phyloP scores from a whole-genome alignment of 169 alveolate genomes.

The Eimeria sp. region DNA sequence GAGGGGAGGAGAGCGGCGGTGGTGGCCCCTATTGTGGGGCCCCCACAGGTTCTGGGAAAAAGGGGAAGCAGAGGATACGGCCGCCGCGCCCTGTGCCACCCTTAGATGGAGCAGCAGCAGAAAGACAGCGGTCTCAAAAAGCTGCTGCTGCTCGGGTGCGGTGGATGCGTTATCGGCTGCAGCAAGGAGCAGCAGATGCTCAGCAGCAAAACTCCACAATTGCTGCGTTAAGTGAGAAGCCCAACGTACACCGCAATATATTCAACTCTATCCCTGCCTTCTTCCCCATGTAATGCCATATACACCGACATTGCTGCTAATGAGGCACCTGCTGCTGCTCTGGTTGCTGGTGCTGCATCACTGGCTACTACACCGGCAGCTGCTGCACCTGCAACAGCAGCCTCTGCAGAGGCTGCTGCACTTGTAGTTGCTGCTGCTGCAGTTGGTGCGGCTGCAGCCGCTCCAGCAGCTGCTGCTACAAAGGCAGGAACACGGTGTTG shows the following conservation, averaged over 20 bases:
- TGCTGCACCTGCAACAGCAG: background rate
- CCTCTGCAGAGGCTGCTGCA: background rate
- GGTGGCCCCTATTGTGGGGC: constrained; percentile 28
- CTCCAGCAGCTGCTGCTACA: background rate
- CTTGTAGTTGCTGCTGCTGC: background rate
- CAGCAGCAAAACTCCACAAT: constrained; percentile 30
- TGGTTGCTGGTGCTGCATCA: background rate
- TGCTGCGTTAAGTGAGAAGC: background rate
- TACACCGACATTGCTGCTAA: background rate
- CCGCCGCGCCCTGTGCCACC: background rate
- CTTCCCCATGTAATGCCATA: constrained; percentile 1
- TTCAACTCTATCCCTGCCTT: constrained; percentile 8
- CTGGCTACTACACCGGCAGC: background rate
- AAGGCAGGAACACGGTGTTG: background rate
- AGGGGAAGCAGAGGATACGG: background rate
- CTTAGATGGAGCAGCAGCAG: constrained; percentile 45
- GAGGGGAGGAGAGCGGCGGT: background rate
- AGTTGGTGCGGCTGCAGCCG: background rate
- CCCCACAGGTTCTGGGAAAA: background rate
- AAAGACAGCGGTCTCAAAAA: constrained; percentile 27
- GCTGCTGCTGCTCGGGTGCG: constrained; percentile 63
- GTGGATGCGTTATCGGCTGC: constrained; percentile 57
- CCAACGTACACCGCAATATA: background rate
- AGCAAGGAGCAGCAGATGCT: constrained; percentile 64
- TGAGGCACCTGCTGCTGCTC: background rate